Base-by-base conservation (phyloP, 257 asterid species). In the Solanum pimpinellifolium region DNA sequence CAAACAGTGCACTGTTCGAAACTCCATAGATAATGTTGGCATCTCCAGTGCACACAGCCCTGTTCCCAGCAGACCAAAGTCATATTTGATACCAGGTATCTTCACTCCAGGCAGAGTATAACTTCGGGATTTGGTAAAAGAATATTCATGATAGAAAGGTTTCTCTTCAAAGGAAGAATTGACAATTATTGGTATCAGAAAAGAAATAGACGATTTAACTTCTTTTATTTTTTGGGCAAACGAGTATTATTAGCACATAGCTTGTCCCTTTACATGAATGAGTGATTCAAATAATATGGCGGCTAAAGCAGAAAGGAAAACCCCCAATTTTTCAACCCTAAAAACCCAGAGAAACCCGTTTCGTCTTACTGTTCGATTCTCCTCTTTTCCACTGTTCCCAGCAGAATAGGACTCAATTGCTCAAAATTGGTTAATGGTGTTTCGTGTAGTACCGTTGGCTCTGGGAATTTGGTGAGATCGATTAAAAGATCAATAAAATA, bases 41-140 rank as follows among this genome's bases (percentile, higher is more conserved):
- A 49, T 49, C 59, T 49, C 21, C 59, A 49, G 7, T 49, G 59
- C 59, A 2, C 46, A 21, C 49, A 39, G 82, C 14, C 18, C 33
- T 74, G 33, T 39, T 39, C 4, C 56, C 6, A 74, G 3, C 14
- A 20, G 21, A 83, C 46, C 11, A 37, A 60, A 56, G 46, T 15
- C 72, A 42, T 60, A 37, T 33, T 4, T 37, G 23, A 59, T 35
- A 16, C 29, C 90, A 56, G 93, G 90, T 11, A 86, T 90, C 77
- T 90, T 87, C 76, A 72, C 3, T 46, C 89, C 87, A 2, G 89
- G 88, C 21, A 77, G 49, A 66, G 84, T 75, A 88, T 90, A 88
- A 16, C 18, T 91, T 33, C 1, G 92, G 37, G 59, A 89, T 91
- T 6, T 83, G 91, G 93, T 91, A 89, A 87, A 86, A 84, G 80